Percentiles rank a stretch among this genome's conserved stretches.
Evolutionary conservation across 2,329 filamentous ascomycete species (phyloP).

Genomic region (Lecanoromycetidae sp.): DNA sequence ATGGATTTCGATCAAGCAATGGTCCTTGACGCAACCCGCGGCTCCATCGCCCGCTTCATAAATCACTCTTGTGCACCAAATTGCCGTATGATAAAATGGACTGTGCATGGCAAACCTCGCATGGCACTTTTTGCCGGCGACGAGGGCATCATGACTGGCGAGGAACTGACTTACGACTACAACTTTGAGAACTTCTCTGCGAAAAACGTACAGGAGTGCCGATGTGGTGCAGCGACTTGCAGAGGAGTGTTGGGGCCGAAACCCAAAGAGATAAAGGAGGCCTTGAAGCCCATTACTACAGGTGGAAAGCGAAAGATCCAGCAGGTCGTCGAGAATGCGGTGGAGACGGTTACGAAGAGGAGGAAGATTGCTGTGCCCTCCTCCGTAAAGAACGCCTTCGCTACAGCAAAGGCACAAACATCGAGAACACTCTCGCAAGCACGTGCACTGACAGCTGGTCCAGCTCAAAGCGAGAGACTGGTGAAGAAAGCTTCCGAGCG

Average conservation of each 20-base stretch:
- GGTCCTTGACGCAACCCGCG: slow-evolving; percentile 93
- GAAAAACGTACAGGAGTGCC: slow-evolving; percentile 52
- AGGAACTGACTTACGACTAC: slow-evolving; percentile 92
- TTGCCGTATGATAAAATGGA: slow-evolving; percentile 97
- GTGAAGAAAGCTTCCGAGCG: slow-evolving; percentile 10
- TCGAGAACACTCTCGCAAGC: slow-evolving; percentile 5
- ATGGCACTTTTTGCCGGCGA: slow-evolving; percentile 96
- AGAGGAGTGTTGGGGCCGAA: slow-evolving; percentile 49
- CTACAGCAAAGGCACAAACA: slow-evolving; percentile 9
- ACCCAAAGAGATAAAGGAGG: slow-evolving; percentile 34
- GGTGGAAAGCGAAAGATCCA: slow-evolving; percentile 16
- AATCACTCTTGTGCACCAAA: slow-evolving; percentile 97
- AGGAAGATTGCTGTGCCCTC: slow-evolving; percentile 12
- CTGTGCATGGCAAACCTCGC: slow-evolving; percentile 79
- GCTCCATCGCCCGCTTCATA: slow-evolving; percentile 92
- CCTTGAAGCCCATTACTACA: slow-evolving; percentile 14
- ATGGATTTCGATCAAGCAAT: slow-evolving; percentile 99
- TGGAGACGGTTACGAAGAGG: slow-evolving; percentile 15
- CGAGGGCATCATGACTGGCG: slow-evolving; percentile 78
- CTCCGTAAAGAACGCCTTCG: slow-evolving; percentile 12
- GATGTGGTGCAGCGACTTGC: slow-evolving; percentile 49
- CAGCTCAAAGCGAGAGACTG: background rate
- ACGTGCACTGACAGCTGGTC: background rate
- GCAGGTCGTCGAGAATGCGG: slow-evolving; percentile 12
- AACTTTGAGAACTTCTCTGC: slow-evolving; percentile 55